Conservation (phyloP, 2,329 filamentous ascomycete species). For the Fusarium robinianum region DNA sequence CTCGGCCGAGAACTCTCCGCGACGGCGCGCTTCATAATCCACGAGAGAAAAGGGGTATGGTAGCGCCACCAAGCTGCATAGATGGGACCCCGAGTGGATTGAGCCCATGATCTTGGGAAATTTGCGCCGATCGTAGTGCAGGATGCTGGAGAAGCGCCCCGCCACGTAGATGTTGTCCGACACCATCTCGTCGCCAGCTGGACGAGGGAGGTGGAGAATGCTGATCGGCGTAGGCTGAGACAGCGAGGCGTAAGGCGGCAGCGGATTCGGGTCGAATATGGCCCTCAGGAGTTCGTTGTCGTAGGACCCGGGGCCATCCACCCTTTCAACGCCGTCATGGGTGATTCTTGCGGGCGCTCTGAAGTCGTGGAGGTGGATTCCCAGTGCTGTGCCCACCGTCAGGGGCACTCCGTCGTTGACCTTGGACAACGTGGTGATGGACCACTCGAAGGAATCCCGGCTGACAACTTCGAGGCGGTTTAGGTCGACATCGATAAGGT, state of each 20-base stretch:
- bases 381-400: slow-evolving; percentile 81
- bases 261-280: slow-evolving; percentile 58
- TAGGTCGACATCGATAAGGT: slow-evolving; percentile 82
- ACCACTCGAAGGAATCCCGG: slow-evolving; percentile 74
- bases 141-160: slow-evolving; percentile 84
- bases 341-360: slow-evolving; percentile 50
- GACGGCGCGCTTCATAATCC: slow-evolving; percentile 62
- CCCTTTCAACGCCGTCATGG: slow-evolving; percentile 43
- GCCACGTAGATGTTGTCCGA: slow-evolving; percentile 86
- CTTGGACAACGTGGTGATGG: slow-evolving; percentile 81
- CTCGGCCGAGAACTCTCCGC: slow-evolving; percentile 59
- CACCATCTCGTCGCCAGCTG: slow-evolving; percentile 56
- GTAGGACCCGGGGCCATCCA: slow-evolving; percentile 37
- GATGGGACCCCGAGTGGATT: slow-evolving; percentile 79
- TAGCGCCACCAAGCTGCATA: slow-evolving; percentile 73
- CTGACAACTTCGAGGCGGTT: slow-evolving; percentile 71
- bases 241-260: slow-evolving; percentile 68
- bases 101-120: slow-evolving; percentile 79
- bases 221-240: slow-evolving; percentile 81
- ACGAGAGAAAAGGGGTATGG: slow-evolving; percentile 69
- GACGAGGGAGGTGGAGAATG: slow-evolving; percentile 74
- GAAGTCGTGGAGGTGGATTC: slow-evolving; percentile 82
- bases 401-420: slow-evolving; percentile 69
- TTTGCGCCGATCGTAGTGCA: slow-evolving; percentile 86
- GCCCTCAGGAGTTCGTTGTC: slow-evolving; percentile 40